Percentiles rank a stretch among this genome's conserved stretches.
phyloP scores from a whole-genome alignment of 768 basidiomycete species.

The Rhizopogon vesiculosus region DNA sequence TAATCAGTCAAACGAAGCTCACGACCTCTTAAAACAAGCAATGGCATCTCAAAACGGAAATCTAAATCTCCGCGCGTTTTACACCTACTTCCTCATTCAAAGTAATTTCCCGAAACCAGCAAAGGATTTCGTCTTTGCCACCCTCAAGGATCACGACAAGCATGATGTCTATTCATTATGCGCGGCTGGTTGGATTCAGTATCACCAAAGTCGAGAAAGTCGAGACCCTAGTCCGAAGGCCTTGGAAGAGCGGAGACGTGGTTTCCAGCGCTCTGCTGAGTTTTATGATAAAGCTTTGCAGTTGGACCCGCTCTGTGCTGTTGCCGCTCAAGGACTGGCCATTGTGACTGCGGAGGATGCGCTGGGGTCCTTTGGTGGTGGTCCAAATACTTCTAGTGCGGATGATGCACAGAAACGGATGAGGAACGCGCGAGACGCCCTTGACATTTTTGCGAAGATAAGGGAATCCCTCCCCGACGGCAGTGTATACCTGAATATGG shows the following conservation, averaged over 20 bases:
- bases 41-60: slow-evolving; percentile 73
- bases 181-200: slow-evolving; percentile 83
- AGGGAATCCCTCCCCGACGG: slow-evolving; percentile 80
- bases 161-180: slow-evolving; percentile 91
- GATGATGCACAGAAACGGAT: slow-evolving; percentile 66
- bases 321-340: slow-evolving; percentile 93
- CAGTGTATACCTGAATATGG: slow-evolving; percentile 93
- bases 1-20: slow-evolving; percentile 76
- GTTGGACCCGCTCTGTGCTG: slow-evolving; percentile 79
- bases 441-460: slow-evolving; percentile 87
- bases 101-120: slow-evolving; percentile 66
- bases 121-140: slow-evolving; percentile 86
- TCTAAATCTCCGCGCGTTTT: slow-evolving; percentile 87
- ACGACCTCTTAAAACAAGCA: slow-evolving; percentile 86
- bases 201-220: slow-evolving; percentile 81
- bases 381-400: slow-evolving; percentile 37
- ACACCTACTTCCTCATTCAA: slow-evolving; percentile 89
- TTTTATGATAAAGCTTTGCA: slow-evolving; percentile 90
- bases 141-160: slow-evolving; percentile 80
- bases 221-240: slow-evolving; percentile 55
- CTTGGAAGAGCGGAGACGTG: slow-evolving; percentile 60
- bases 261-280: slow-evolving; percentile 81
- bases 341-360: slow-evolving; percentile 93
- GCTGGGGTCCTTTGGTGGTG: slow-evolving; percentile 61
- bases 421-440: slow-evolving; percentile 79